Evolutionary conservation across 2,329 filamentous ascomycete species (phyloP).

Genomic region (Hypomyces rosellus): DNA sequence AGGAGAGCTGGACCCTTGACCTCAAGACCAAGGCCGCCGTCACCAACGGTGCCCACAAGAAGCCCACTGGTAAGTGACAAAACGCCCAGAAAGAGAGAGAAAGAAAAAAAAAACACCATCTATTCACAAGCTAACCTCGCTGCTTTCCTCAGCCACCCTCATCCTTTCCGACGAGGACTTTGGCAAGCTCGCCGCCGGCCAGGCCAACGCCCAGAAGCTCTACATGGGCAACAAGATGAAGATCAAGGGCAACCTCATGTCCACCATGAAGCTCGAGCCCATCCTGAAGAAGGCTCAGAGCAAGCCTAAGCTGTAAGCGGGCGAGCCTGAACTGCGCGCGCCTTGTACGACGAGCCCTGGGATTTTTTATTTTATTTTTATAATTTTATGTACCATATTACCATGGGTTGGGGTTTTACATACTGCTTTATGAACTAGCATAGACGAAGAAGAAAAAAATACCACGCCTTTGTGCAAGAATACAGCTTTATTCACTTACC

Average conservation of each 20-base stretch:
- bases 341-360: too few relatives aligned
- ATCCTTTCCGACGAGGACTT: slow-evolving; percentile 82
- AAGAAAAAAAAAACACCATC: too few relatives aligned
- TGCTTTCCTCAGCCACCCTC: slow-evolving; percentile 64
- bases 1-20: slow-evolving; percentile 89
- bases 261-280: slow-evolving; percentile 93
- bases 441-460: slow-evolving; percentile 10
- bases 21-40: slow-evolving; percentile 85
- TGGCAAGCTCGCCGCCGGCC: slow-evolving; percentile 70
- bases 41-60: slow-evolving; percentile 68
- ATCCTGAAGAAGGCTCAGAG: slow-evolving; percentile 82
- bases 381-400: slow-evolving; percentile 8
- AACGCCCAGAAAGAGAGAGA: too few relatives aligned
- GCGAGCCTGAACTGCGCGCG: too few relatives aligned
- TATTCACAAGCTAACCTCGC: neutral
- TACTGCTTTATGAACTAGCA: slow-evolving; percentile 10
- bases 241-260: slow-evolving; percentile 98
- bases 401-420: slow-evolving; percentile 4
- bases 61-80: slow-evolving; percentile 66
- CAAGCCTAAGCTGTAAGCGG: slow-evolving; percentile 73
- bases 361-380: too few relatives aligned
- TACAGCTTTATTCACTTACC: neutral
- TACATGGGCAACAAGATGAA: slow-evolving; percentile 99
- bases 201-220: slow-evolving; percentile 88
- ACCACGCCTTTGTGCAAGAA: too few relatives aligned